phyloP scores from a whole-genome alignment of 164 flowering plant species.

The Taxillus chinensis region DNA sequence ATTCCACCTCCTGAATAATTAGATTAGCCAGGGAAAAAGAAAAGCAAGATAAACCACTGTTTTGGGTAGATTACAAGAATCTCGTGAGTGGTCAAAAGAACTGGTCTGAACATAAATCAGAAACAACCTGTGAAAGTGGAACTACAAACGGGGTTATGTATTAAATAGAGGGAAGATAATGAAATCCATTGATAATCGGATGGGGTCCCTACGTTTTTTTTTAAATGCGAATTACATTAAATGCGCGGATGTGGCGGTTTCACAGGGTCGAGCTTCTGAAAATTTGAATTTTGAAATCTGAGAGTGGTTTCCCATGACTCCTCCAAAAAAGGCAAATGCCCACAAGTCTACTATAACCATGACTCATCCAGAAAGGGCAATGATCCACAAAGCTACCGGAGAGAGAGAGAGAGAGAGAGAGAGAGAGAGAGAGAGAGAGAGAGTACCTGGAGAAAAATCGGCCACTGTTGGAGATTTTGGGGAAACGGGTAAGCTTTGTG shows the following conservation, averaged over 20 bases:
- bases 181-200: too few species aligned
- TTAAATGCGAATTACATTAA: constrained; percentile 1
- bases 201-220: too few species aligned
- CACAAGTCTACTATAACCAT: background rate
- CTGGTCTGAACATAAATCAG: too few species aligned
- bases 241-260: constrained; percentile 3
- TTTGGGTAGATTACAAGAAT: constrained; percentile 2
- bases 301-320: background rate
- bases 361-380: too few species aligned
- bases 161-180: background rate
- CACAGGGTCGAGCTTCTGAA: background rate
- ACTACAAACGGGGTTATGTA: background rate
- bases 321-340: background rate
- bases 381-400: too few species aligned
- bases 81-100: background rate
- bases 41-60: background rate
- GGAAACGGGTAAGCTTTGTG: constrained; percentile 17
- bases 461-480: constrained; percentile 24
- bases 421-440: constrained; percentile 1
- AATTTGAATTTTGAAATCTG: constrained; percentile 9
- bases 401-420: background rate
- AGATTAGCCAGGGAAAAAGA: background rate
- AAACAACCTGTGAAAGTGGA: too few species aligned
- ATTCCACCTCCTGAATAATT: constrained; percentile 15
- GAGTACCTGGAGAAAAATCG: constrained; percentile 42